Conservation (phyloP, 257 asterid genomes). For the Linderniella brevidens region DNA sequence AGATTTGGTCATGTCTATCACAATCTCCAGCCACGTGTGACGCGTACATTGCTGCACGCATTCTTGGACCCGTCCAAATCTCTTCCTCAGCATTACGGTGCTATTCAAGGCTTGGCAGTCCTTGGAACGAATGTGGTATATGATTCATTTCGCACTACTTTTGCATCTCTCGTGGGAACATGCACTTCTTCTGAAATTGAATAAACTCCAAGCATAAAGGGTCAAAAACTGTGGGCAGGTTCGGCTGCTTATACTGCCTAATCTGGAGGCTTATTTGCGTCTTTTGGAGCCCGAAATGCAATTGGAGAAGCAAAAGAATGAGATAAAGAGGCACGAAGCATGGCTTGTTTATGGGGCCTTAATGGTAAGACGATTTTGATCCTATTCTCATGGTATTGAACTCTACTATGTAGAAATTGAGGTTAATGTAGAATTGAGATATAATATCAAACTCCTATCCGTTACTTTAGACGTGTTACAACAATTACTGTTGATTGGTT, state of each 20-base stretch:
- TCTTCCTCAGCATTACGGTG: constrained; percentile 94
- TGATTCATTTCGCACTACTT: constrained; percentile 9
- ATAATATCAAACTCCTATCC: background rate
- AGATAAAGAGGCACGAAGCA: constrained; percentile 88
- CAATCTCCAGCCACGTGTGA: constrained; percentile 78
- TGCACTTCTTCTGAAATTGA: background rate
- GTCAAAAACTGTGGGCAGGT: constrained; percentile 24
- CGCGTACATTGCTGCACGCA: constrained; percentile 68
- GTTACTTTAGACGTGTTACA: too few species aligned
- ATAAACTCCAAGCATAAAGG: too few species aligned
- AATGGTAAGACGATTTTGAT: constrained; percentile 29
- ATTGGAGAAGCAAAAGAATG: constrained; percentile 79
- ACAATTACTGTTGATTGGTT: too few species aligned
- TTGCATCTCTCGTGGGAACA: background rate
- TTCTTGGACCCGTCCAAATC: constrained; percentile 82
- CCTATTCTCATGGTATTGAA: constrained; percentile 1
- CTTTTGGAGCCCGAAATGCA: constrained; percentile 96
- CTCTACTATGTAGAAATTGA: constrained; percentile 1
- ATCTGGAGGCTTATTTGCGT: constrained; percentile 61
- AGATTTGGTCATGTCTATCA: constrained; percentile 84
- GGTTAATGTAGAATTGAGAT: background rate
- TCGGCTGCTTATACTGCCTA: constrained; percentile 66
- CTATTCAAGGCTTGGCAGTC: constrained; percentile 86
- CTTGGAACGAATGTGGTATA: constrained; percentile 97
- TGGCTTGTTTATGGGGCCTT: constrained; percentile 95